Conservation (phyloP, 2,329 filamentous ascomycete genomes). For the Colletotrichum sp. region DNA sequence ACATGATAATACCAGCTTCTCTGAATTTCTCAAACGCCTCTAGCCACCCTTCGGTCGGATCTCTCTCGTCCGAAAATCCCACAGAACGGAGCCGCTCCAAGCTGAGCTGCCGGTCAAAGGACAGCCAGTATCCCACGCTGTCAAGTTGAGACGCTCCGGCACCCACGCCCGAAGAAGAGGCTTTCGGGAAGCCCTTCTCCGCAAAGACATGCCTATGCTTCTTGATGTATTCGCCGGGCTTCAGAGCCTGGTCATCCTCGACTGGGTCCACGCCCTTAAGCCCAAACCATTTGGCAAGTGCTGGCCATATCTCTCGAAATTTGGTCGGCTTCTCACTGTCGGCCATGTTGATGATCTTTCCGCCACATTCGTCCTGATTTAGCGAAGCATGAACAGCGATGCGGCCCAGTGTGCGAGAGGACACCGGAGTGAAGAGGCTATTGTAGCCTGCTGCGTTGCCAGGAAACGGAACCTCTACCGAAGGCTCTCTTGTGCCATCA, state of each 20-base stretch:
- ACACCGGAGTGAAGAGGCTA: slow-evolving; percentile 35
- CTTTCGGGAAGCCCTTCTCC: slow-evolving; percentile 27
- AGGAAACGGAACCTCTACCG: slow-evolving; percentile 29
- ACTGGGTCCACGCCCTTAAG: slow-evolving; percentile 28
- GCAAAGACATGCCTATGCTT: slow-evolving; percentile 33
- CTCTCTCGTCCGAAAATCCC: slow-evolving; percentile 42
- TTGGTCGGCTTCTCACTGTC: slow-evolving; percentile 30
- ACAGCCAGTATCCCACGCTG: slow-evolving; percentile 49
- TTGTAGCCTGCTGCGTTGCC: slow-evolving; percentile 28
- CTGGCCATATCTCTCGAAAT: slow-evolving; percentile 34
- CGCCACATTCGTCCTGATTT: slow-evolving; percentile 28
- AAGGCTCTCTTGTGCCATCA: neutral
- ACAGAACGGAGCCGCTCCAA: slow-evolving; percentile 40
- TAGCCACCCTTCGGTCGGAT: slow-evolving; percentile 45
- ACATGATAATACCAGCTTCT: slow-evolving; percentile 41
- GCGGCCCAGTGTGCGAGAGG: slow-evolving; percentile 31
- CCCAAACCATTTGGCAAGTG: slow-evolving; percentile 34
- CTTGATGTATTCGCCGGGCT: slow-evolving; percentile 35
- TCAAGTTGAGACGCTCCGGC: slow-evolving; percentile 43
- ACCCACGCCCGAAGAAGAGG: slow-evolving; percentile 36
- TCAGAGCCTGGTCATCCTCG: neutral
- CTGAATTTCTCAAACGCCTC: slow-evolving; percentile 47
- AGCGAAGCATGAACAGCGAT: slow-evolving; percentile 34
- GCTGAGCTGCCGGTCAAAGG: slow-evolving; percentile 52
- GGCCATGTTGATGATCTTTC: slow-evolving; percentile 36